Conservation (phyloP, 2,329 filamentous ascomycete genomes). For the Sarocladiaceae sp. region DNA sequence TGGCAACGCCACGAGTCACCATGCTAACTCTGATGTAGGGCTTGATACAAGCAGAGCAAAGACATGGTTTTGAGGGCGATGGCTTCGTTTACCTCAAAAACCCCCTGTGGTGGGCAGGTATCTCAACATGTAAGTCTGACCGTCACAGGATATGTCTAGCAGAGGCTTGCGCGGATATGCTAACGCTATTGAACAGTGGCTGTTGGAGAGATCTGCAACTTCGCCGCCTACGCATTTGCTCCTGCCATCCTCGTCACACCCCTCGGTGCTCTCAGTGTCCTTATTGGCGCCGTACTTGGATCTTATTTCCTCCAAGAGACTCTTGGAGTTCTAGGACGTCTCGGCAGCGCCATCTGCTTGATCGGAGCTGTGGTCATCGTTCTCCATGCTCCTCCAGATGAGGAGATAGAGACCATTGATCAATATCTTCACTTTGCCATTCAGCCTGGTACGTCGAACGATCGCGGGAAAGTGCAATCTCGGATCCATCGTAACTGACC, state of each 20-base stretch:
- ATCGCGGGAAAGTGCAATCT: too few relatives aligned
- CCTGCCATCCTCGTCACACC: conserved; percentile 98
- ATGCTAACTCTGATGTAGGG: conserved; percentile 49
- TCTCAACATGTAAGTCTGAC: conserved; percentile 68
- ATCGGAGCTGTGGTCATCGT: conserved; percentile 97
- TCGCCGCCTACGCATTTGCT: conserved; percentile 96
- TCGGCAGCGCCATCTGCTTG: conserved; percentile 93
- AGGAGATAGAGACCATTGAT: conserved; percentile 86
- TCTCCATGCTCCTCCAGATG: conserved; percentile 90
- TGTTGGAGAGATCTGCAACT: conserved; percentile 92
- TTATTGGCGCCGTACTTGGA: conserved; percentile 91
- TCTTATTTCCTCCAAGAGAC: conserved; percentile 92
- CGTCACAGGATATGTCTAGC: neutral
- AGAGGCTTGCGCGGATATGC: conserved; percentile 5
- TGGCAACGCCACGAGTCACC: neutral
- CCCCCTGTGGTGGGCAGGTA: conserved; percentile 97
- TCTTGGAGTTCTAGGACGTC: conserved; percentile 83
- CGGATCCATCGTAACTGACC: neutral
- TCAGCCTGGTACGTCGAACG: conserved; percentile 64
- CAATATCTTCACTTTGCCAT: conserved; percentile 88
- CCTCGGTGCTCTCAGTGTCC: conserved; percentile 84
- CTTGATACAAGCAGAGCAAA: conserved; percentile 83
- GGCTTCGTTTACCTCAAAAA: conserved; percentile 92
- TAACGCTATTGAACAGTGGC: conserved; percentile 60
- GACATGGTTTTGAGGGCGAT: conserved; percentile 94